phyloP scores from a whole-genome alignment of 352 stramenopile species.

The Phytopythium oedochilum region DNA sequence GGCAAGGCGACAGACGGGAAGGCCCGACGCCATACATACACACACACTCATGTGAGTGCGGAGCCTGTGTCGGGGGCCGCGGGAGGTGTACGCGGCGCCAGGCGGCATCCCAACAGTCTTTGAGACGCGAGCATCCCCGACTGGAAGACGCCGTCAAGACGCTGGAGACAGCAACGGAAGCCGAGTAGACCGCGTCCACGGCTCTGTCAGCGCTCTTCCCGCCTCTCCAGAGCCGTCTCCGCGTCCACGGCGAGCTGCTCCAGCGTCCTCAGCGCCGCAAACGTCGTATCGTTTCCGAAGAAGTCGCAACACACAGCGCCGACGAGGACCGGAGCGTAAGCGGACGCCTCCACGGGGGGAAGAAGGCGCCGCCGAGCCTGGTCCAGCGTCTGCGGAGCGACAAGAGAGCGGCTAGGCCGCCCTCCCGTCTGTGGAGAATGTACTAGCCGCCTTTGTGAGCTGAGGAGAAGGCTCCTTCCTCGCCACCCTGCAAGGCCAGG shows the following conservation, averaged over 20 bases:
- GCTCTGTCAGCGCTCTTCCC: constrained; percentile 1
- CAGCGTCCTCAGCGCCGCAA: neutral
- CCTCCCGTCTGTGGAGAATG: constrained; percentile 10
- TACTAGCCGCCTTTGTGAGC: constrained; percentile 73
- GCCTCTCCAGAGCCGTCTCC: constrained; percentile 2
- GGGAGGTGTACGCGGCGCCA: constrained; percentile 1
- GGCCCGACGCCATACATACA: neutral
- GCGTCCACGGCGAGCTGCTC: neutral
- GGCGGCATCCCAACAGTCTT: neutral
- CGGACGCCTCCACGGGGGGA: constrained; percentile 2
- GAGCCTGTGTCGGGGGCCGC: neutral
- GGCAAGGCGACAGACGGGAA: neutral
- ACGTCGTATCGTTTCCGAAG: constrained; percentile 1
- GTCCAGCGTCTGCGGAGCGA: neutral
- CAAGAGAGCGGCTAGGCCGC: neutral
- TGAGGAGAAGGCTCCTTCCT: constrained; percentile 50
- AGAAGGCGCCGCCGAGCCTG: neutral
- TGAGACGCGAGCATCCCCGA: neutral
- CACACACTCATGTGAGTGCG: too few relatives aligned
- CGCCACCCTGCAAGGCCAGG: constrained; percentile 40
- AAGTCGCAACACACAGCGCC: neutral
- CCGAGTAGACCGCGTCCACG: neutral
- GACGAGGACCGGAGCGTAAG: neutral
- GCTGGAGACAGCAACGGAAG: neutral
- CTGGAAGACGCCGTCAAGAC: neutral